Base-by-base conservation (phyloP, 176 grass and related monocot genomes). In the Hsuehochloa calcarea region DNA sequence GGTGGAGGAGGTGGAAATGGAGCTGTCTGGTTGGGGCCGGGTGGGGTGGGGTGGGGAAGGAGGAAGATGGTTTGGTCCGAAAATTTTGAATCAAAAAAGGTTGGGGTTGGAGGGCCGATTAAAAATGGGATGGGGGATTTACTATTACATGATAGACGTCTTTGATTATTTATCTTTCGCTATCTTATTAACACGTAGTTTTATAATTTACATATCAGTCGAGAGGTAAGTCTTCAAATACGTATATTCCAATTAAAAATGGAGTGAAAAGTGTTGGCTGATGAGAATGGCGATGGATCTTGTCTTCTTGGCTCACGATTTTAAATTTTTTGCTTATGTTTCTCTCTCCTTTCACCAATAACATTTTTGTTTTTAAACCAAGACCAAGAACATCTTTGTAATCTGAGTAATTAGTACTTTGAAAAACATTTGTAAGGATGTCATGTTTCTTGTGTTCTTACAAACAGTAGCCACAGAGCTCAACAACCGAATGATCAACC, bases 11-110 rank as follows among this genome's bases (percentile, higher is more conserved):
- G 47, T 16, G 64, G 68, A 84, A 94, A 97, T 81, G 91, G 89
- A 92, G 94, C 91, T 93, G 72, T 90, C 91, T 27, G 79, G 34
- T 62, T 7, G 81, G 72, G 65, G 64, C 26, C 19, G 64, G 80
- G 4, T 52, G 37, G 26, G 22, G 66, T 73, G 45, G 75, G 70
- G 41, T 27, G 31, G 54, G 19, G 80, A 79, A 82, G 77, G 85
- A 86, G 60, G 88, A 87, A 26, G 86, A 82, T 69, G 94, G 84
- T 52, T 65, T 77, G 89, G 62, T 82, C 91, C 85, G 60, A 91
- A 93, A 93, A 82, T 45, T 80, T 91, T 86, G 85, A 92, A 88
- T 79, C 82, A 86, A 79, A 72, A 87, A 84, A 49, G 22, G 50
- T 1, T 37, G 44, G 34, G 64, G 69, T 5, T 80, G 55, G 86